A percentile compares a stretch with the other conserved stretches of the same genome.
phyloP scores from a whole-genome alignment of 306 rosid species.

The Sicyos edulis region DNA sequence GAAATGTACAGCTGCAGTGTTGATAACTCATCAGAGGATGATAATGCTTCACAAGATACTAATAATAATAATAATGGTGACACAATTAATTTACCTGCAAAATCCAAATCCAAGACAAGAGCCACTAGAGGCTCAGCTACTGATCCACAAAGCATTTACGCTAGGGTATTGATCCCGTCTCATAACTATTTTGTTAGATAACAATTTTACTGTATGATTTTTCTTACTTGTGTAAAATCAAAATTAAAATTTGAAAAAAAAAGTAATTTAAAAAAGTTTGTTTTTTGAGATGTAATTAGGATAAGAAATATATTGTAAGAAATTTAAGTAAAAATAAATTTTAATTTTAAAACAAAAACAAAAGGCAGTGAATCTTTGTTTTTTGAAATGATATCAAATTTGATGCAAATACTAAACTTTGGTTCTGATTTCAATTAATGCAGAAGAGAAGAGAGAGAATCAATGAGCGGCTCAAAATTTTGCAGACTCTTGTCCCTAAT shows the following conservation, averaged over 20 bases:
- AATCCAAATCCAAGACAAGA: background rate
- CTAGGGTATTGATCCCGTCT: too few species aligned
- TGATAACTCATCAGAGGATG: constrained; percentile 6
- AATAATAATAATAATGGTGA: background rate
- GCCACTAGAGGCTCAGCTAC: constrained; percentile 20
- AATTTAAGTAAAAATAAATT: too few species aligned
- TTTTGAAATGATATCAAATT: background rate
- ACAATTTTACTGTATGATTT: too few species aligned
- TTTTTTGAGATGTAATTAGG: too few species aligned
- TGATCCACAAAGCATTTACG: constrained; percentile 21
- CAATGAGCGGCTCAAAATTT: constrained; percentile 14
- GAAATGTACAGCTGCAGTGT: background rate
- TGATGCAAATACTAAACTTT: background rate
- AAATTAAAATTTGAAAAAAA: too few species aligned
- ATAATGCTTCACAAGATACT: constrained; percentile 1
- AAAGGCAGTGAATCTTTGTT: background rate
- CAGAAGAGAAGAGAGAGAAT: constrained; percentile 23
- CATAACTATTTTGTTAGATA: too few species aligned
- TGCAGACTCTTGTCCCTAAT: constrained; percentile 22
- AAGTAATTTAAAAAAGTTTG: too few species aligned
- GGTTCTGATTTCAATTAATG: background rate
- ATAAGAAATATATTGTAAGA: too few species aligned
- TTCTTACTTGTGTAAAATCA: too few species aligned
- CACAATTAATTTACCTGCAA: background rate
- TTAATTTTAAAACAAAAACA: background rate